A percentile compares a stretch with the other conserved stretches of the same genome.
These are phyloP conservation scores for Aspergillus ostianus DNA, from an alignment of 495 filamentous ascomycete species.

Conservation along the genomic window DNA sequence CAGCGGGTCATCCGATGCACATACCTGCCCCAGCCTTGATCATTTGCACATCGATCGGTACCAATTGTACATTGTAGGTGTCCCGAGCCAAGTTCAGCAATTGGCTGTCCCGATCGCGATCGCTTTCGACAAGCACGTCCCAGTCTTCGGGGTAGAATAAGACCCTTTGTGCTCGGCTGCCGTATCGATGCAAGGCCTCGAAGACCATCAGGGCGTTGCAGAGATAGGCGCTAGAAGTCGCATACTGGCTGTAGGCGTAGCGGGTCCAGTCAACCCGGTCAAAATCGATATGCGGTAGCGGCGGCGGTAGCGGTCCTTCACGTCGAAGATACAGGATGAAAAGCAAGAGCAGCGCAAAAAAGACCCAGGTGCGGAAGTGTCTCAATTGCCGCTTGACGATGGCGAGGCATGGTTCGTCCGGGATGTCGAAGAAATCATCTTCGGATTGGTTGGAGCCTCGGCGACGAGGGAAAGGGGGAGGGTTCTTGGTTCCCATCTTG, in stretches of 20 bases:
- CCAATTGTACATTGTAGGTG: slow-evolving; percentile 58
- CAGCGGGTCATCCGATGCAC: slow-evolving; percentile 3
- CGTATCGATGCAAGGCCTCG: slow-evolving; percentile 57
- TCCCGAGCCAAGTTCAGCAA: slow-evolving; percentile 59
- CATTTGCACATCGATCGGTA: slow-evolving; percentile 58
- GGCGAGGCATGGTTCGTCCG: slow-evolving; percentile 33
- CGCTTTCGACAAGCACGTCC: slow-evolving; percentile 40
- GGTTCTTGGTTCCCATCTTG: slow-evolving; percentile 21
- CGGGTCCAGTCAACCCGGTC: slow-evolving; percentile 56
- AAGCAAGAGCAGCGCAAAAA: slow-evolving; percentile 29
- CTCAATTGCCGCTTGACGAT: slow-evolving; percentile 39
- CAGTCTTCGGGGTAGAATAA: slow-evolving; percentile 65
- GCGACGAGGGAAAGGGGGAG: slow-evolving; percentile 29
- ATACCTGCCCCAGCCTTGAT: slow-evolving; percentile 42
- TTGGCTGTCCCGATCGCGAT: slow-evolving; percentile 48
- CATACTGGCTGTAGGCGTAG: slow-evolving; percentile 72
- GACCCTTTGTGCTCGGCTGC: slow-evolving; percentile 62
- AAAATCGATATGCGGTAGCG: slow-evolving; percentile 37
- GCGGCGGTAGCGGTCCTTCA: slow-evolving; percentile 23
- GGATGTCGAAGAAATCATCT: slow-evolving; percentile 46
- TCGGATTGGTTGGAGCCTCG: slow-evolving; percentile 38
- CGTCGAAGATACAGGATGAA: slow-evolving; percentile 33
- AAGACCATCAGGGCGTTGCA: slow-evolving; percentile 80
- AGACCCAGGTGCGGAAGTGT: slow-evolving; percentile 37
- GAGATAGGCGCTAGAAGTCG: slow-evolving; percentile 63